Base-by-base conservation (phyloP, 805 yeast species). In the Candida arabinofermentans region DNA sequence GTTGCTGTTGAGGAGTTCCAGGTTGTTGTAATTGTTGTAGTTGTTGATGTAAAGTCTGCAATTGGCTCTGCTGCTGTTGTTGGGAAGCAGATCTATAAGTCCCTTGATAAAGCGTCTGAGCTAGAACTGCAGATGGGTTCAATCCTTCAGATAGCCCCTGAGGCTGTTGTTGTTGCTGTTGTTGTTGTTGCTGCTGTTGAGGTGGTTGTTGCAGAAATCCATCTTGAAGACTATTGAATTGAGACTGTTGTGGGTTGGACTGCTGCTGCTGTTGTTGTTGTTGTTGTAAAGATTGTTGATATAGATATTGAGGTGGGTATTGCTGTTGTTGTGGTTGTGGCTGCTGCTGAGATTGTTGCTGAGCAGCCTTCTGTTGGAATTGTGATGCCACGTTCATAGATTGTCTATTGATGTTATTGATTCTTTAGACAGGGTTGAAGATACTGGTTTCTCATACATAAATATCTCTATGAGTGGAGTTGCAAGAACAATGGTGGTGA, bases 41-140 rank as follows among this genome's bases (percentile, higher is more conserved):
- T 26, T 32, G 40, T 51, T 50, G 40, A 48, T 47, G 43, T 53
- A 51, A 32, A 58, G 55, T 49, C 24, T 26, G 38, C 16, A 4
- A 14, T 21, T 24, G 34, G 17, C 14, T 6, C 24, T 19, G 37
- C 43, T 41, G 48, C 42, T 40, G 54, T 27, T 53, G 62, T 35
- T 62, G 66, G 49, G 43, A 49, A 17, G 65, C 63, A 9, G 66
- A 63, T 31, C 69, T 57, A 47, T 61, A 68, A 23, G 59, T 62
- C 27, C 71, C 70, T 40, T 65, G 74, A 41, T 66, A 70, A 30
- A 66, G 47, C 5, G 69, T 57, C 46, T 68, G 73, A 4, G 73
- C 66, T 37, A 69, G 40, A 34, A 69, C 47, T 26, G 66, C 63
- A 1, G 70, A 59, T 10, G 68, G 62, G 42, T 58, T 59, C 42